Evolutionary conservation across 352 stramenopile genomes (phyloP).

Genomic region (Pythium diclinum): DNA sequence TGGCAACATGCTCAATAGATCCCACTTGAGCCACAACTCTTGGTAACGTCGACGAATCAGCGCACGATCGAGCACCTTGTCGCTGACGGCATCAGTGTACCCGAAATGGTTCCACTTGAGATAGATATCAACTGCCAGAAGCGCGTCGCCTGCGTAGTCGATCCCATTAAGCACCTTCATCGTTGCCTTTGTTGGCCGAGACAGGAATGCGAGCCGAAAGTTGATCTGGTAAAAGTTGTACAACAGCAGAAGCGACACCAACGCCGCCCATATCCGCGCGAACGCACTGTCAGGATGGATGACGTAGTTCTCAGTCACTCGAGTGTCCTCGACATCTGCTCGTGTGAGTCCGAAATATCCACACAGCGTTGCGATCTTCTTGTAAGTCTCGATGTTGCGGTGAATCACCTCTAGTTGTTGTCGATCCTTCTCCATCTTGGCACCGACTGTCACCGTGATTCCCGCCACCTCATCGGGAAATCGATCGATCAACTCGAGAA

Average conservation of each 20-base stretch:
- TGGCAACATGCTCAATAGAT: constrained; percentile 23
- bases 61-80: constrained; percentile 17
- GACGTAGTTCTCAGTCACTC: constrained; percentile 4
- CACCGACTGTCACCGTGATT: not conserved
- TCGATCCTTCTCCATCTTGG: not conserved
- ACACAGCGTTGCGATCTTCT: not conserved
- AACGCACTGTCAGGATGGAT: constrained; percentile 1
- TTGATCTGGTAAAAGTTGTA: constrained; percentile 32
- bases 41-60: constrained; percentile 19
- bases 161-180: not conserved
- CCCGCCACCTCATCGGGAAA: not conserved
- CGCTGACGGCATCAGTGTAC: constrained; percentile 8
- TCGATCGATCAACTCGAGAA: constrained; percentile 2
- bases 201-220: constrained; percentile 27
- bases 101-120: constrained; percentile 21
- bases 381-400: not conserved
- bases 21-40: constrained; percentile 10
- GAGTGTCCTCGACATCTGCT: constrained; percentile 4
- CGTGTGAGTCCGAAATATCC: not conserved
- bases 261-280: constrained; percentile 32
- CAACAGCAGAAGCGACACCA: constrained; percentile 34
- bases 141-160: constrained; percentile 18
- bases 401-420: not conserved
- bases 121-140: constrained; percentile 16
- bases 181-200: not conserved